These are phyloP conservation scores for Phytophthora multivora DNA, from an alignment of 352 stramenopile genomes.

Conservation along the genomic window DNA sequence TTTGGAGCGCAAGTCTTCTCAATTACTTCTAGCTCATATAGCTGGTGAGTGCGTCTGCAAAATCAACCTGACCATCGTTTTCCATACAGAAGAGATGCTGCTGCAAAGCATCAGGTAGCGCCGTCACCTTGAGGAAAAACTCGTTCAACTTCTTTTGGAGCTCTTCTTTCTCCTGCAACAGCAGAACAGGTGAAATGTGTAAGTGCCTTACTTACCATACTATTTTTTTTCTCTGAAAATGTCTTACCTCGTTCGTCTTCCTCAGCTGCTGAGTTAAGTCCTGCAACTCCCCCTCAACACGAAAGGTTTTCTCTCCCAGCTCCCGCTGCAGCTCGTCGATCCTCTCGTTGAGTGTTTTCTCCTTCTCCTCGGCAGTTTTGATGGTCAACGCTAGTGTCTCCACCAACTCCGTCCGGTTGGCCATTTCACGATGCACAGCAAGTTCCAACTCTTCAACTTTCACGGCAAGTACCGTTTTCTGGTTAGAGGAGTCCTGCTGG, in stretches of 20 bases:
- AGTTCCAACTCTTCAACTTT: constrained; percentile 65
- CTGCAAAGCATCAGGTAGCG: constrained; percentile 69
- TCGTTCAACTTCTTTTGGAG: constrained; percentile 81
- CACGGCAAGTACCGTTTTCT: constrained; percentile 41
- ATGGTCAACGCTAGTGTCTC: constrained; percentile 75
- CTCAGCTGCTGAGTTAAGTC: constrained; percentile 55
- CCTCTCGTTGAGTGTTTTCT: constrained; percentile 46
- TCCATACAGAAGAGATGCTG: constrained; percentile 71
- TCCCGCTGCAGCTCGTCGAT: constrained; percentile 56
- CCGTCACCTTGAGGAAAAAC: constrained; percentile 77
- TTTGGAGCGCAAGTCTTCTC: constrained; percentile 14
- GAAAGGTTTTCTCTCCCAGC: constrained; percentile 68
- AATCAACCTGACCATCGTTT: constrained; percentile 49
- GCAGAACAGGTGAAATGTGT: background rate
- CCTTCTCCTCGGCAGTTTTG: constrained; percentile 55
- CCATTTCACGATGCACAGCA: constrained; percentile 59
- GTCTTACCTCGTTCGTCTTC: constrained; percentile 69
- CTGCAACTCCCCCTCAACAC: constrained; percentile 61
- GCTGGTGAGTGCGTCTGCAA: constrained; percentile 72
- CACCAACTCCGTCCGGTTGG: constrained; percentile 71
- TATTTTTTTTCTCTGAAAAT: background rate
- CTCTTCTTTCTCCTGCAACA: constrained; percentile 73
- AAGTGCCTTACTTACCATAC: background rate
- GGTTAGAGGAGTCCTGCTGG: constrained; percentile 32
- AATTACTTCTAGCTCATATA: constrained; percentile 82